phyloP scores from a whole-genome alignment of 2,329 filamentous ascomycete species.

The Pseudocercospora eumusae region DNA sequence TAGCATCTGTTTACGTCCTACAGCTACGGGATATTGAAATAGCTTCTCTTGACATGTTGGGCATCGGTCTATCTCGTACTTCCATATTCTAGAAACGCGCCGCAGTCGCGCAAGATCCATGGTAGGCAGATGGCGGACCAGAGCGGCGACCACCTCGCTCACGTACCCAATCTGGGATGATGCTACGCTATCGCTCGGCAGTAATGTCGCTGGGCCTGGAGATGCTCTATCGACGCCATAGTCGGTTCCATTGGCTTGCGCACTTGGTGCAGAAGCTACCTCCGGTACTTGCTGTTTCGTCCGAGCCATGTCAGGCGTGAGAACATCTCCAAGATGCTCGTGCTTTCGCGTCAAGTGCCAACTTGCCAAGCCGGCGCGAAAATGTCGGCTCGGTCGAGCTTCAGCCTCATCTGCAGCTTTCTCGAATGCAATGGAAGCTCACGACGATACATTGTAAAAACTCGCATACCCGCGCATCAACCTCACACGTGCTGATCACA shows the following conservation, averaged over 20 bases:
- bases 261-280: not conserved
- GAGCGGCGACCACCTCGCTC: not conserved
- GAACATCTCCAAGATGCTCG: too few relatives aligned
- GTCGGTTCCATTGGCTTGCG: not conserved
- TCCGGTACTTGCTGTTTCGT: not conserved
- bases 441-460: not conserved
- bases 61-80: constrained; percentile 4
- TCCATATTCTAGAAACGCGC: constrained; percentile 3
- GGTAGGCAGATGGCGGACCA: constrained; percentile 1
- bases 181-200: not conserved
- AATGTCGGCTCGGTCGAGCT: not conserved
- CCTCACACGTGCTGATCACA: not conserved
- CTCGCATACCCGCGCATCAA: not conserved
- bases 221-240: not conserved
- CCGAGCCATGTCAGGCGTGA: not conserved
- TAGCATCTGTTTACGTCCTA: not conserved
- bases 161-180: not conserved
- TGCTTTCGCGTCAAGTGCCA: not conserved
- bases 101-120: constrained; percentile 1
- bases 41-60: constrained; percentile 1
- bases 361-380: not conserved
- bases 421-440: not conserved
- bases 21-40: not conserved
- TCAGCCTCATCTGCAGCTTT: not conserved
- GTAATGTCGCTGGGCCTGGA: not conserved